A percentile compares a stretch with the other conserved stretches of the same genome.
These are phyloP conservation scores for Boletus rubescentipes DNA, from an alignment of 768 basidiomycete genomes.

Conservation along the genomic window DNA sequence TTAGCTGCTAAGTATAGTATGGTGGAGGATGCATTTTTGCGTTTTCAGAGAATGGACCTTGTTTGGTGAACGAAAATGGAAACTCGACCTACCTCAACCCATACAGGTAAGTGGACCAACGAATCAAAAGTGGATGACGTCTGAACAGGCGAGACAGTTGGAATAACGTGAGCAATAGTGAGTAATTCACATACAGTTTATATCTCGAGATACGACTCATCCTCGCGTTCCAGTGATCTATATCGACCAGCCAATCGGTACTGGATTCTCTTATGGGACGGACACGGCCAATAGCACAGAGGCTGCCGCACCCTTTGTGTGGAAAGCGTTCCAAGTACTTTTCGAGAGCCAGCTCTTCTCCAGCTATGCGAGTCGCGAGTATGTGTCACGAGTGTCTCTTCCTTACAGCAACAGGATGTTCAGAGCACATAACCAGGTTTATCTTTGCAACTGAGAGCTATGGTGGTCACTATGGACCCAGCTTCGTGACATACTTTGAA, in stretches of 20 bases:
- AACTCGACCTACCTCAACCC: conserved; percentile 56
- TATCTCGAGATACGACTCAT: not conserved
- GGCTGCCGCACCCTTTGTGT: too few species aligned
- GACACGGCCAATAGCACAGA: conserved; percentile 52
- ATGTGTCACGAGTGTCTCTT: conserved; percentile 16
- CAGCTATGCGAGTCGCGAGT: conserved; percentile 55
- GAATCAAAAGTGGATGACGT: not conserved
- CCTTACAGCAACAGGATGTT: not conserved
- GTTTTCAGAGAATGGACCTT: conserved; percentile 59
- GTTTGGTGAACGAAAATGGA: conserved; percentile 54
- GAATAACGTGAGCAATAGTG: conserved; percentile 69
- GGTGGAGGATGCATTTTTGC: not conserved
- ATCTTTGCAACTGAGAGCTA: conserved; percentile 67
- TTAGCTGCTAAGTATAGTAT: conserved; percentile 8
- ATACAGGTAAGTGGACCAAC: conserved; percentile 43
- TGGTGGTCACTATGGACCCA: conserved; percentile 66
- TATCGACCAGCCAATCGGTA: conserved; percentile 67
- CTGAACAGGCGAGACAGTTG: conserved; percentile 41
- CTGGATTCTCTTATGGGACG: conserved; percentile 61
- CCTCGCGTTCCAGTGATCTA: conserved; percentile 52
- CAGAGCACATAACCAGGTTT: conserved; percentile 39
- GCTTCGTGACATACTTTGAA: conserved; percentile 63
- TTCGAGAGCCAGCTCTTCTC: too few species aligned
- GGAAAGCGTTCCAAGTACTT: too few species aligned
- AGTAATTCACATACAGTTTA: conserved; percentile 19